Conservation (phyloP, 2,329 filamentous ascomycete species). For the Paramyrothecium roridum region DNA sequence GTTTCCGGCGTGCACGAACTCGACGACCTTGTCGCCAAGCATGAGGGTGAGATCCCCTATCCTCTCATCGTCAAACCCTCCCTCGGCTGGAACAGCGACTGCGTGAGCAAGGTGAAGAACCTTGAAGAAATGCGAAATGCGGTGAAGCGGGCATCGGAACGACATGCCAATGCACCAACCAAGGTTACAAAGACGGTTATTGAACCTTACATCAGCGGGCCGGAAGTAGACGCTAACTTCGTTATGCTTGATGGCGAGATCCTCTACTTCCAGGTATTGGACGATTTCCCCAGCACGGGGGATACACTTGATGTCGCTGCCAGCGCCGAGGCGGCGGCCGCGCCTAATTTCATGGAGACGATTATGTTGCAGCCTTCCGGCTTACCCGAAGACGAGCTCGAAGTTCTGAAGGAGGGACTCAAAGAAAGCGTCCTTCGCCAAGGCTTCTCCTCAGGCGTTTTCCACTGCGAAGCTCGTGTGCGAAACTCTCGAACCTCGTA, state of each 20-base stretch:
- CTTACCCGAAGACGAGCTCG: conserved; percentile 14
- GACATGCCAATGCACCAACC: conserved; percentile 17
- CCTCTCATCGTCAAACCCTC: conserved; percentile 34
- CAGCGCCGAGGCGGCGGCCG: conserved; percentile 3
- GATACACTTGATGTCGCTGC: neutral
- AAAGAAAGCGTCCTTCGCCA: conserved; percentile 10
- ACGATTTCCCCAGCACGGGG: conserved; percentile 30
- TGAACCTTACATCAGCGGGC: conserved; percentile 35
- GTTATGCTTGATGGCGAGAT: conserved; percentile 33
- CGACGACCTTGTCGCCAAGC: conserved; percentile 4
- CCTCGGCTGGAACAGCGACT: conserved; percentile 25
- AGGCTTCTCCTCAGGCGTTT: conserved; percentile 22
- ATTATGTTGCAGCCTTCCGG: conserved; percentile 16
- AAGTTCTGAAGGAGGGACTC: conserved; percentile 8
- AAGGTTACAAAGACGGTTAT: conserved; percentile 16
- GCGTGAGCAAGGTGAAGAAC: conserved; percentile 27
- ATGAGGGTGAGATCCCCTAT: neutral
- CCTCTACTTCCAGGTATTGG: conserved; percentile 34
- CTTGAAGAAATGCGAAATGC: conserved; percentile 19
- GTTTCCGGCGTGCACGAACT: conserved; percentile 13
- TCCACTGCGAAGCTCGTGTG: conserved; percentile 25
- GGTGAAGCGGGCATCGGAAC: conserved; percentile 9
- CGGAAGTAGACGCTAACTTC: conserved; percentile 39
- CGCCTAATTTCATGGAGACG: conserved; percentile 20
- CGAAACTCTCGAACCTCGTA: conserved; percentile 18